Conservation (phyloP, 352 stramenopile genomes). For the Phytopythium chamaehyphon region DNA sequence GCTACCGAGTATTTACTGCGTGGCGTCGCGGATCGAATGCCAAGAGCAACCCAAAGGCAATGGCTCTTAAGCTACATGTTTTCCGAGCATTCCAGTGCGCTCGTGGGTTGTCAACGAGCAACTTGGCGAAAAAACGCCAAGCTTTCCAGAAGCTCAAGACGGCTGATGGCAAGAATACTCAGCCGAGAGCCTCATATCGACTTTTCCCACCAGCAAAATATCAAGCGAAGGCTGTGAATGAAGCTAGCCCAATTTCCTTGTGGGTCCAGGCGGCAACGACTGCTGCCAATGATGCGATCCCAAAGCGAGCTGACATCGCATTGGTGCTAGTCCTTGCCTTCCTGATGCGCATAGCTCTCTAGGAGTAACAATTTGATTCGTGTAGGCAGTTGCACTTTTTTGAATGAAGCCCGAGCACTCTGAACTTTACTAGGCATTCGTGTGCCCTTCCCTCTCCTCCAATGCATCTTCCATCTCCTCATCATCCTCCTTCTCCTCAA, state of each 20-base stretch:
- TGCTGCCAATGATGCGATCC: conserved; percentile 4
- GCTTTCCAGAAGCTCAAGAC: conserved; percentile 41
- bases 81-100: conserved; percentile 46
- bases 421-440: no score
- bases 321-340: conserved; percentile 18
- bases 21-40: not conserved
- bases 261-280: conserved; percentile 12
- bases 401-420: no score
- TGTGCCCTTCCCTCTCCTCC: no score
- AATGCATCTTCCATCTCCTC: conserved; percentile 24
- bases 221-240: not conserved
- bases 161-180: not conserved
- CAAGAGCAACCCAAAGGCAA: conserved; percentile 9
- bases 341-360: no score
- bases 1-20: conserved; percentile 20
- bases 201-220: not conserved
- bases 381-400: no score
- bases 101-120: conserved; percentile 21
- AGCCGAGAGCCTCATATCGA: conserved; percentile 1
- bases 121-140: conserved; percentile 27
- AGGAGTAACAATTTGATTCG: no score
- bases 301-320: no score
- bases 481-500: conserved; percentile 40
- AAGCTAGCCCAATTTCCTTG: not conserved
- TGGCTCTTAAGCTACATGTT: conserved; percentile 33